These are phyloP conservation scores for Globisporangium recalcitrans DNA, from an alignment of 352 stramenopile species.

Conservation along the genomic window DNA sequence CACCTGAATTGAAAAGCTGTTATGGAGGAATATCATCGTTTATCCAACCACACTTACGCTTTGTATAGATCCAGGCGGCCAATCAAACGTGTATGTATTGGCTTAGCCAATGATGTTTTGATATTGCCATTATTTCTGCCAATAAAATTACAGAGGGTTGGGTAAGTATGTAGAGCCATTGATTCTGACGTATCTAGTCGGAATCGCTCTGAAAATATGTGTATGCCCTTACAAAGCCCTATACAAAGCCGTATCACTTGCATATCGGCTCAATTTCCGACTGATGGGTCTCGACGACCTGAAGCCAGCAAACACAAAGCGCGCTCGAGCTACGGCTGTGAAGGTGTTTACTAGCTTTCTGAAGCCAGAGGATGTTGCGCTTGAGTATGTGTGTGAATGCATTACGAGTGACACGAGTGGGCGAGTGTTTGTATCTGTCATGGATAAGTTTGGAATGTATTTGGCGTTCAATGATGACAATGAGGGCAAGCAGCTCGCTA, in stretches of 20 bases:
- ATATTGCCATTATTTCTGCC: not conserved
- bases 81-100: not conserved
- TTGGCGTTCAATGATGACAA: not conserved
- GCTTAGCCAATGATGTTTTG: not conserved
- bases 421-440: not conserved
- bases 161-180: not conserved
- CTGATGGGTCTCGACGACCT: not conserved
- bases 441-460: not conserved
- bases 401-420: not conserved
- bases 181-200: not conserved
- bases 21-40: not conserved
- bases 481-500: not conserved
- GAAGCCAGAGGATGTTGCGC: not conserved
- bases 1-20: no score
- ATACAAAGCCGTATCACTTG: not conserved
- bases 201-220: not conserved
- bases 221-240: not conserved
- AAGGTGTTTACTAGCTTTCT: not conserved
- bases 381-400: not conserved
- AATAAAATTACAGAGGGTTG: no score
- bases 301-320: constrained; percentile 1
- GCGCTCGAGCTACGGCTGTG: not conserved
- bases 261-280: not conserved
- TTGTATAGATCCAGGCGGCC: not conserved
- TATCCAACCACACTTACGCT: not conserved